Conservation (phyloP, 1,284 basidiomycete species). For the Rhizoctonia solani region DNA sequence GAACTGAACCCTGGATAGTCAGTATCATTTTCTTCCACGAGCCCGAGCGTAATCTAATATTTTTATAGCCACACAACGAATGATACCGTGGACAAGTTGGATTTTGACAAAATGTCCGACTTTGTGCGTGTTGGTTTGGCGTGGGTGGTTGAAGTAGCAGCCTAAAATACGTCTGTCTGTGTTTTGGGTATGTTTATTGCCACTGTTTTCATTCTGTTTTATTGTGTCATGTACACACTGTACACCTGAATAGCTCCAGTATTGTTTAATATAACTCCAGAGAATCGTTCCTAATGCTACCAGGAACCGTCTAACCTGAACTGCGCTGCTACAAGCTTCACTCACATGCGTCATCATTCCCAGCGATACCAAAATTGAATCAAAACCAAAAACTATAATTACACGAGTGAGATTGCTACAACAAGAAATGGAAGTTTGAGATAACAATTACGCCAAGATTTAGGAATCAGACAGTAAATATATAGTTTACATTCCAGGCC, state of each 20-base stretch:
- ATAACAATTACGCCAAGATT: no score
- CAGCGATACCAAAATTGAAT: no score
- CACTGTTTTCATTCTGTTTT: background rate
- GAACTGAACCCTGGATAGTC: conserved; percentile 35
- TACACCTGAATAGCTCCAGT: no score
- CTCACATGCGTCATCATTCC: no score
- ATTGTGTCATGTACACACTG: no score
- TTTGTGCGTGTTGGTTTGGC: conserved; percentile 33
- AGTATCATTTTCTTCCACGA: background rate
- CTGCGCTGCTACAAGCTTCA: no score
- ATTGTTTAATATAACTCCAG: background rate
- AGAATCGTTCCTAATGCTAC: background rate
- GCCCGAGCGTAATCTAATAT: background rate
- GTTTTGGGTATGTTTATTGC: background rate
- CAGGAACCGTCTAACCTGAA: no score
- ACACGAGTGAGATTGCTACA: no score
- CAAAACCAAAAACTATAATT: no score
- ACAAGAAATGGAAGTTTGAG: no score
- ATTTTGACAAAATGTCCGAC: conserved; percentile 34
- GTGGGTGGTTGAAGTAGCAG: conserved; percentile 33
- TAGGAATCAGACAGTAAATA: no score
- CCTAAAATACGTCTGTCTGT: background rate
- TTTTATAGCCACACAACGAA: conserved; percentile 9
- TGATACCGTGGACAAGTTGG: conserved; percentile 32
- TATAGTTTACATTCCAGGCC: no score